Evolutionary conservation across 345 rosid genomes (phyloP), one percentile per base, ranked within the genome.

Genomic region (Populus deltoides): DNA sequence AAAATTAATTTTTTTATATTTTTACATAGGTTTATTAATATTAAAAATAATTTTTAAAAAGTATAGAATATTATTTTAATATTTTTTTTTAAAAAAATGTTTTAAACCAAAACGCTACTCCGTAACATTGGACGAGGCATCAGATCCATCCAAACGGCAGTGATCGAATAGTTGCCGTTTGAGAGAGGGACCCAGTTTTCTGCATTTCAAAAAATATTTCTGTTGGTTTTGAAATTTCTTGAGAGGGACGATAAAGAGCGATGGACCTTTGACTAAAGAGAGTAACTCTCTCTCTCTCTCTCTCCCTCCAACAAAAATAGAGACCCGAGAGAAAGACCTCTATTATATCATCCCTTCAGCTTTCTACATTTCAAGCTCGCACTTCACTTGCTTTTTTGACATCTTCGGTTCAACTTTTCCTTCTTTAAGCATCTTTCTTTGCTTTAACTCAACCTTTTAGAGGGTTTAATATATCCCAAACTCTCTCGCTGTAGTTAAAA

Each of bases 231-330:
- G 83, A 90, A 90, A 81, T 82, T 74, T 73, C 80, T 72, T 68
- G 88, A 85, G 90, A 67, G 90, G 86, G 88, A 79, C 73, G 85
- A 87, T 83, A 90, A 88, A 87, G 90, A 71, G 22, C 70, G 47
- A 55, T 41, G 72, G 51, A 53, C 71, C 82, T 77, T 85, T 86
- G 90, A 89, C 87, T 78, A 74, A 69, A 75, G 70, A 73, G 74
- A 79, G 68, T 6, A 61, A 68, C 75, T 8, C 51, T 57, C 71
- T 76, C 81, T 67, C 83, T 61, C 76, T 27, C 74, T 72, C 77
- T 62, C 59, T 55, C 8, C 29, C 24, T 16, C 63, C 25, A 13
- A 27, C 62, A 18, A 51, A 57, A 62, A 73, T 63, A 51, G 2
- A 39, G 22, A 66, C 11, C 29, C 13, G 9, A 49, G 18, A 61